Conservation (phyloP, 2,329 filamentous ascomycete genomes). For the Thermoascus crustaceus region DNA sequence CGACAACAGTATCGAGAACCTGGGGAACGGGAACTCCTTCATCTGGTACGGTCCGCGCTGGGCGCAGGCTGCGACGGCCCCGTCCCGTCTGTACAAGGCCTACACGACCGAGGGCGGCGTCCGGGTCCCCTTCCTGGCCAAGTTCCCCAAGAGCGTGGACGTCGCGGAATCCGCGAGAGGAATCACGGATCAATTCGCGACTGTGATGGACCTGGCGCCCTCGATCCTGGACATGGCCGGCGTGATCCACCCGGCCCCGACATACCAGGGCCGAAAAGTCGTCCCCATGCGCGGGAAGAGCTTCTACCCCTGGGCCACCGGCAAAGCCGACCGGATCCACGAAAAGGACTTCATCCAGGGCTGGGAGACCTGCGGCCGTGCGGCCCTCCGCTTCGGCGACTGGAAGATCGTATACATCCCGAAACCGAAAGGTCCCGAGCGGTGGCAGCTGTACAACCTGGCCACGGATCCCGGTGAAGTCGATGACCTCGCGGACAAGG, state of each 20-base stretch:
- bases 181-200: constrained; percentile 46
- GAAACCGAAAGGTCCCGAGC: constrained; percentile 47
- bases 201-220: constrained; percentile 46
- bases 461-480: constrained; percentile 45
- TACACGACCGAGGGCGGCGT: constrained; percentile 46
- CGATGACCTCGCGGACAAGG: constrained; percentile 34
- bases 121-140: constrained; percentile 46
- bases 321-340: constrained; percentile 36
- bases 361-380: constrained; percentile 50
- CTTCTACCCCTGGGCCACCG: constrained; percentile 37
- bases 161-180: constrained; percentile 19
- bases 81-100: constrained; percentile 42
- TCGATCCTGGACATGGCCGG: constrained; percentile 37
- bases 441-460: constrained; percentile 52
- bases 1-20: constrained; percentile 50
- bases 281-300: constrained; percentile 45
- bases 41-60: constrained; percentile 54
- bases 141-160: constrained; percentile 26
- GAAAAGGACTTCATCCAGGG: constrained; percentile 46
- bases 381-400: constrained; percentile 47
- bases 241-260: constrained; percentile 45
- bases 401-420: constrained; percentile 54
- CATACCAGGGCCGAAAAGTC: constrained; percentile 43
- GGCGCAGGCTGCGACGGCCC: constrained; percentile 48
- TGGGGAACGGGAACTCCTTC: constrained; percentile 50